Conservation (phyloP, 371 early-diverging fungal genomes). For the Apophysomyces variabilis region DNA sequence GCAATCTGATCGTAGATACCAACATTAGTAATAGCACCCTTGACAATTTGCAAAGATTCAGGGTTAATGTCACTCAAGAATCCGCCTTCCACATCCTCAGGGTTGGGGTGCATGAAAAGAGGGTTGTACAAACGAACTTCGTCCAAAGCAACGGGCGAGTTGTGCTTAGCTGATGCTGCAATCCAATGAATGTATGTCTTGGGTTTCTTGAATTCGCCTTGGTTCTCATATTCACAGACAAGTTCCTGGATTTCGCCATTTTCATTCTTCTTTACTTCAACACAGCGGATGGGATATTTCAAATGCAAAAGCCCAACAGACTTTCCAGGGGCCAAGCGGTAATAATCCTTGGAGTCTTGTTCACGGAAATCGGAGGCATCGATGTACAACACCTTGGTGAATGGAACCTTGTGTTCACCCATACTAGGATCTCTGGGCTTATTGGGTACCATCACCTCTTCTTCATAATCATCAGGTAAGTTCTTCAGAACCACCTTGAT, state of each 20-base stretch:
- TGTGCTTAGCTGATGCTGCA: slow-evolving; percentile 77
- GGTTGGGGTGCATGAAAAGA: slow-evolving; percentile 93
- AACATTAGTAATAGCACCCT: slow-evolving; percentile 83
- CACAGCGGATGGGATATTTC: slow-evolving; percentile 84
- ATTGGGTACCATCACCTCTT: slow-evolving; percentile 82
- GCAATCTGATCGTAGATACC: slow-evolving; percentile 73
- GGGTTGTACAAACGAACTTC: slow-evolving; percentile 87
- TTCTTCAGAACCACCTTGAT: slow-evolving; percentile 89
- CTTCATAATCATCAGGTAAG: slow-evolving; percentile 75
- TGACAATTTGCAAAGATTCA: slow-evolving; percentile 73
- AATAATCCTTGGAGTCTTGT: slow-evolving; percentile 90
- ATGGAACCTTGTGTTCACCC: slow-evolving; percentile 87
- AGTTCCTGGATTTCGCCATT: slow-evolving; percentile 82
- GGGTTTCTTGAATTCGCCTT: slow-evolving; percentile 76
- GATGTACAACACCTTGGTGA: slow-evolving; percentile 91
- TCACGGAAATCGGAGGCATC: slow-evolving; percentile 96
- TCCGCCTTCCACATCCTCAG: slow-evolving; percentile 87
- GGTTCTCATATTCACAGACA: slow-evolving; percentile 79
- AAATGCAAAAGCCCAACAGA: slow-evolving; percentile 94
- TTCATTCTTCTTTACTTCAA: slow-evolving; percentile 72
- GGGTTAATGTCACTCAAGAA: slow-evolving; percentile 93
- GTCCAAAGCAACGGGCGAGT: slow-evolving; percentile 82
- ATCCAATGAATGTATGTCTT: slow-evolving; percentile 99
- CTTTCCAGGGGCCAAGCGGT: slow-evolving; percentile 92
- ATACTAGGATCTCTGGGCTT: slow-evolving; percentile 85